These are phyloP conservation scores for Phytopythium delawarense DNA, from an alignment of 352 stramenopile species.

Conservation along the genomic window DNA sequence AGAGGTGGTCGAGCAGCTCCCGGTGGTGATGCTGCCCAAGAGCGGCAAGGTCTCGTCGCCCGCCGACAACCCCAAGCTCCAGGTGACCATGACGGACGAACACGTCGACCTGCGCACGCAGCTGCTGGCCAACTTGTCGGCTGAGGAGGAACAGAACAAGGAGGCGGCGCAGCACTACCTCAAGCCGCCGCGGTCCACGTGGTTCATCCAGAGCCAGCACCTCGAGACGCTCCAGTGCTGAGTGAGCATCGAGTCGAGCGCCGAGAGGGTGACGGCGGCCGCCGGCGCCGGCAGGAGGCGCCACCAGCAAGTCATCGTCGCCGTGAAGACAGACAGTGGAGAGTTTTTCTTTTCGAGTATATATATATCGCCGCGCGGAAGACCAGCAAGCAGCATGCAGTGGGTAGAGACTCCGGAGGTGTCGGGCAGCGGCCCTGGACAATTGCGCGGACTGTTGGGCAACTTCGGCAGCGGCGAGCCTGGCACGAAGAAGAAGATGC, in stretches of 20 bases:
- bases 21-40: conserved; percentile 70
- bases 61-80: conserved; percentile 75
- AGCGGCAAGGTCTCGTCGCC: conserved; percentile 58
- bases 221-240: conserved; percentile 61
- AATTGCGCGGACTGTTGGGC: too few relatives aligned
- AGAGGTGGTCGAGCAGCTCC: conserved; percentile 46
- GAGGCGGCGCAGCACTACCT: conserved; percentile 37
- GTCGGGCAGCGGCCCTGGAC: too few relatives aligned
- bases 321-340: not conserved
- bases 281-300: not conserved
- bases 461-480: too few relatives aligned
- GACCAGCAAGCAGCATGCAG: not conserved
- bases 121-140: conserved; percentile 40
- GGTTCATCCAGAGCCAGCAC: conserved; percentile 81
- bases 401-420: not conserved
- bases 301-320: not conserved
- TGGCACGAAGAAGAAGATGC: too few relatives aligned
- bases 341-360: not conserved
- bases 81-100: conserved; percentile 62
- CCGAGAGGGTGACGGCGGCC: not conserved
- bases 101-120: conserved; percentile 60
- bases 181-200: conserved; percentile 72
- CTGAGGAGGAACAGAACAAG: conserved; percentile 23
- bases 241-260: conserved; percentile 2
- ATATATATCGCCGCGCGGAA: not conserved